phyloP scores from a whole-genome alignment of 2,329 filamentous ascomycete genomes.

The Rhynchosporium graminicola region DNA sequence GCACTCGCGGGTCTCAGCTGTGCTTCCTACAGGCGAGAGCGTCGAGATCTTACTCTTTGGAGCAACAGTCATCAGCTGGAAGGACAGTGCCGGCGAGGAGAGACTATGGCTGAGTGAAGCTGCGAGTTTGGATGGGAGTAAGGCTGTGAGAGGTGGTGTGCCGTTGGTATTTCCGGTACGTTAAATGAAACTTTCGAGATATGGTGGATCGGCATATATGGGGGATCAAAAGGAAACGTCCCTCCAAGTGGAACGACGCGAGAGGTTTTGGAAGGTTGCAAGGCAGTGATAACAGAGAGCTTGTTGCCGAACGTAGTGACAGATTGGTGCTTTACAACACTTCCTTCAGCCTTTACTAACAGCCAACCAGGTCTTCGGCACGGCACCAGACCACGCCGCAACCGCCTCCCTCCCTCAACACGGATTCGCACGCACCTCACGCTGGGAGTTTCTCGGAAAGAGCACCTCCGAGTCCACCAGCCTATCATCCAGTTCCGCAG shows the following conservation, averaged over 20 bases:
- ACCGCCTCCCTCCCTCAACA: slow-evolving; percentile 84
- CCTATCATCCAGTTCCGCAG: slow-evolving; percentile 38
- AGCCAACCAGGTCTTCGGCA: slow-evolving; percentile 73
- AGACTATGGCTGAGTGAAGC: slow-evolving; percentile 84
- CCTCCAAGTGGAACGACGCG: neutral
- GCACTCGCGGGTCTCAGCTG: slow-evolving; percentile 73
- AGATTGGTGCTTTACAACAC: neutral
- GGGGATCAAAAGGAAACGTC: neutral
- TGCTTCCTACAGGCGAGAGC: slow-evolving; percentile 81
- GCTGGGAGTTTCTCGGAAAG: slow-evolving; percentile 94
- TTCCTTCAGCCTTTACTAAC: slow-evolving; percentile 9
- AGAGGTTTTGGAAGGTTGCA: neutral
- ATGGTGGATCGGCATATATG: neutral
- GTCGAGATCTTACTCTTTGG: slow-evolving; percentile 87
- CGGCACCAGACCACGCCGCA: slow-evolving; percentile 72
- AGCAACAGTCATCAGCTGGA: slow-evolving; percentile 93
- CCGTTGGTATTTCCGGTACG: slow-evolving; percentile 89
- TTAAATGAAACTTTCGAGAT: slow-evolving; percentile 1
- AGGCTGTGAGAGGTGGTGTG: slow-evolving; percentile 88
- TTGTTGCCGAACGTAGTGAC: neutral
- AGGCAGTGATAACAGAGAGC: neutral
- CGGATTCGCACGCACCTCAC: slow-evolving; percentile 86
- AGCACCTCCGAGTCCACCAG: slow-evolving; percentile 62
- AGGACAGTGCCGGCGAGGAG: slow-evolving; percentile 74
- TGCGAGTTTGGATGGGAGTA: slow-evolving; percentile 80